phyloP scores from a whole-genome alignment of 2,329 filamentous ascomycete species.

The Macrophomina pseudophaseolina region DNA sequence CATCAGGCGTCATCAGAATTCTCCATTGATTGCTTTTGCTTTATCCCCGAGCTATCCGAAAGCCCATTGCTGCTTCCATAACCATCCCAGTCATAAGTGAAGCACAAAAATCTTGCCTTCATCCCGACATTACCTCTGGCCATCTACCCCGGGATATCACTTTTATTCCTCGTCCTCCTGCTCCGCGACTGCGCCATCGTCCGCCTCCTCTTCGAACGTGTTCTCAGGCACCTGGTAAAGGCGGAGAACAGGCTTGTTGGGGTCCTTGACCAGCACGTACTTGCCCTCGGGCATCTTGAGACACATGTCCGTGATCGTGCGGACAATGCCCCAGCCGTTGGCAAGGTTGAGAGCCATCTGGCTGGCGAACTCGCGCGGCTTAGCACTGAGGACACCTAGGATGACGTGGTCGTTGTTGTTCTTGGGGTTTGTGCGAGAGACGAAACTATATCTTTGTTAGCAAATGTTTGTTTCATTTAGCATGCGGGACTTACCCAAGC shows the following conservation, averaged over 20 bases:
- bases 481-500: conserved; percentile 71
- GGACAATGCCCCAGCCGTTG: conserved; percentile 99
- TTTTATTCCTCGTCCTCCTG: conserved; percentile 61
- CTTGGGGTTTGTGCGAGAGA: conserved; percentile 92
- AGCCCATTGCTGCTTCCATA: conserved; percentile 10
- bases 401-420: conserved; percentile 92
- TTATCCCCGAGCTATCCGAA: conserved; percentile 3
- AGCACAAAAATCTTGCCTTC: conserved; percentile 11
- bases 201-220: conserved; percentile 89
- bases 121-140: conserved; percentile 9
- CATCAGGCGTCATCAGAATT: neutral
- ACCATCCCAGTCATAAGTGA: conserved; percentile 24
- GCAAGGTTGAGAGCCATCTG: conserved; percentile 98
- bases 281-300: conserved; percentile 78
- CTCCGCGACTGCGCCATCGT: conserved; percentile 64
- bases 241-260: conserved; percentile 93
- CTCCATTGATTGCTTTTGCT: conserved; percentile 26
- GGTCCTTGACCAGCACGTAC: conserved; percentile 83
- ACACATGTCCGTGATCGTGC: conserved; percentile 96
- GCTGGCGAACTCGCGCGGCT: conserved; percentile 92
- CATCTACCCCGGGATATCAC: neutral
- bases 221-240: conserved; percentile 87
- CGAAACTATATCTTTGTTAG: conserved; percentile 69
- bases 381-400: conserved; percentile 95
- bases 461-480: conserved; percentile 7